phyloP scores from a whole-genome alignment of 2,329 filamentous ascomycete species.

The Fusarium neocosmosporiellum region DNA sequence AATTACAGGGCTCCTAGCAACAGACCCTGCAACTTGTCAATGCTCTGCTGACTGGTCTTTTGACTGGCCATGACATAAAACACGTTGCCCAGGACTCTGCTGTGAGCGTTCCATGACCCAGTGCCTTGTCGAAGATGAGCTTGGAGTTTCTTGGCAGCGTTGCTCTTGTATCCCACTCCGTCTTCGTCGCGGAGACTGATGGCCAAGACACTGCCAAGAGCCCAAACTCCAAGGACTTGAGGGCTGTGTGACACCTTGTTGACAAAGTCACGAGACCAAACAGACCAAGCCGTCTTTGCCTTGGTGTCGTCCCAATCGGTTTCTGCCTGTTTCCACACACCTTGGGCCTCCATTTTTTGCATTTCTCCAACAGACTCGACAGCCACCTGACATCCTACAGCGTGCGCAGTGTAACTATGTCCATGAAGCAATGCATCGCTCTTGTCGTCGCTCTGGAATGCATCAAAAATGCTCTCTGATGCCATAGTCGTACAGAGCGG shows the following conservation, averaged over 20 bases:
- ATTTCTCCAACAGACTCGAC: slow-evolving; percentile 73
- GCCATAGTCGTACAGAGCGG: slow-evolving; percentile 82
- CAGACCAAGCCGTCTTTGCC: slow-evolving; percentile 66
- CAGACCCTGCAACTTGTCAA: slow-evolving; percentile 38
- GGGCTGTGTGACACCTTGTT: slow-evolving; percentile 65
- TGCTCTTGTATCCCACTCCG: slow-evolving; percentile 61
- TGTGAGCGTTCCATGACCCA: slow-evolving; percentile 62
- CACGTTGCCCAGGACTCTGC: slow-evolving; percentile 67
- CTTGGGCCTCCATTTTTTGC: slow-evolving; percentile 64
- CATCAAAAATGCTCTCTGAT: slow-evolving; percentile 77
- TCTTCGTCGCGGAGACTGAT: slow-evolving; percentile 63
- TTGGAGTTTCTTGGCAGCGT: slow-evolving; percentile 58
- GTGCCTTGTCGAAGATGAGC: slow-evolving; percentile 46
- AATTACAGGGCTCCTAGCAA: slow-evolving; percentile 19
- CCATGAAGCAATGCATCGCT: slow-evolving; percentile 84
- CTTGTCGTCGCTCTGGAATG: slow-evolving; percentile 79
- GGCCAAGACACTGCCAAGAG: slow-evolving; percentile 79
- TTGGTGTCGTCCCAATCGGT: slow-evolving; percentile 19
- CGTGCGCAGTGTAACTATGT: slow-evolving; percentile 88
- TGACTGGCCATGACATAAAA: slow-evolving; percentile 69
- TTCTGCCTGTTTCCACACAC: slow-evolving; percentile 61
- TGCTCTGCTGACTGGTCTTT: slow-evolving; percentile 48
- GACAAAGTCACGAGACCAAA: slow-evolving; percentile 74
- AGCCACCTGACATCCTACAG: slow-evolving; percentile 83
- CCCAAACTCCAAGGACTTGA: slow-evolving; percentile 74